Evolutionary conservation across 1,284 basidiomycete genomes (phyloP), one percentile per base, ranked within the genome.

Genomic region (Ceratobasidium sp.): DNA sequence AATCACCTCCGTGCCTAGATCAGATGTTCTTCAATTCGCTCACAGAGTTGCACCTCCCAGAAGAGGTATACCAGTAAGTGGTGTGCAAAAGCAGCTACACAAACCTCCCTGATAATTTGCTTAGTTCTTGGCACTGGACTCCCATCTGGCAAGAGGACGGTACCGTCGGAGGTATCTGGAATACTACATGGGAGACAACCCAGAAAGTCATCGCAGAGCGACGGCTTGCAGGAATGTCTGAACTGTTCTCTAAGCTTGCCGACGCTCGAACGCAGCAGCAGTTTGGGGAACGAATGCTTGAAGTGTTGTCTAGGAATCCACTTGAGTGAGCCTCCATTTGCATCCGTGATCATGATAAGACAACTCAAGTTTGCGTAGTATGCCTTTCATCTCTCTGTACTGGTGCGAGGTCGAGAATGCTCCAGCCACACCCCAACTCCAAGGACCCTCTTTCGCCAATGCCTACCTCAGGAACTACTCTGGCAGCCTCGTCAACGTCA

Each of bases 171-270:
- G 75, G 75, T 1, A 46, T 73, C 23, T 64, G 49, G 14, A 73
- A 74, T 49, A 71, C 52, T 1, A 74, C 75, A 28, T 70, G 23
- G 26, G 75, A 76, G 32, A 74, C 43, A 13, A 76, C 75, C 5
- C 49, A 61, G 14, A 74, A 73, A 26, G 72, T 74, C 18, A 74
- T 76, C 8, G 74, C 73, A 3, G 75, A 72, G 30, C 61, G 75
- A 13, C 66, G 75, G 6, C 38, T 73, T 16, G 30, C 35, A 1
- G 52, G 67, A 2, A 71, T 71, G 41, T 58, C 57, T 28, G 67
- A 71, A 1, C 21, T 71, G 11, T 47, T 52, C n/a, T 21, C 67
- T 2, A 46, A 28, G 23, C 44, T 71, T 3, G 4, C 67, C 2
- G 38, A 71, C 18, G 55, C 67, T 1, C 11, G 21, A 28, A 50